Percentiles rank a stretch among this genome's conserved stretches.
Evolutionary conservation across 2,329 filamentous ascomycete genomes (phyloP).

Genomic region (Hymenoscyphus infarciens): DNA sequence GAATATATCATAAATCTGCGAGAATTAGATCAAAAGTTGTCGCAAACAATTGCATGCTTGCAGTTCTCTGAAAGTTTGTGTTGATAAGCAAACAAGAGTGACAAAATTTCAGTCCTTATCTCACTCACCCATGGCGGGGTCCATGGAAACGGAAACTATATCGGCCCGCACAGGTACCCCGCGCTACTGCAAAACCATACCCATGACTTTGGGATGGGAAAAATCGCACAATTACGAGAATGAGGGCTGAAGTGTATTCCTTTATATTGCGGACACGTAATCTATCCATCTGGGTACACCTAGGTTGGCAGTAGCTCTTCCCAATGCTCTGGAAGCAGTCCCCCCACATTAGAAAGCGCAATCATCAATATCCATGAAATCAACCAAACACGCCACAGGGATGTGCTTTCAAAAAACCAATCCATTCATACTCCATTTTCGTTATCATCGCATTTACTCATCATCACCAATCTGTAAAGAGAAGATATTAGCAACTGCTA

Average conservation of each 20-base stretch:
- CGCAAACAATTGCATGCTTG: constrained; percentile 6
- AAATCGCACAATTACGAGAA: neutral
- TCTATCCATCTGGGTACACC: constrained; percentile 1
- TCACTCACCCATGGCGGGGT: constrained; percentile 13
- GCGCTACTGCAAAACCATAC: constrained; percentile 17
- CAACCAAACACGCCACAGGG: constrained; percentile 32
- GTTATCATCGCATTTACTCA: constrained; percentile 42
- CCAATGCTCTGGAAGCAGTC: constrained; percentile 4
- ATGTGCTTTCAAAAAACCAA: constrained; percentile 31
- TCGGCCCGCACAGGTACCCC: constrained; percentile 19
- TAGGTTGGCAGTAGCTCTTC: neutral
- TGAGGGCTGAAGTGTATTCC: neutral
- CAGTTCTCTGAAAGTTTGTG: neutral
- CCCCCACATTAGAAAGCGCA: constrained; percentile 7
- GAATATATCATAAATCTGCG: constrained; percentile 2
- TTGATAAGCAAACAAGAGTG: constrained; percentile 6
- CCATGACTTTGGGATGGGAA: neutral
- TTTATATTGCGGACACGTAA: constrained; percentile 1
- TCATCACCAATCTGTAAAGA: constrained; percentile 63
- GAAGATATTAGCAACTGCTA: constrained; percentile 13
- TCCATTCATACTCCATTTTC: constrained; percentile 27
- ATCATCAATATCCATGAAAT: constrained; percentile 32
- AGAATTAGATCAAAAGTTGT: constrained; percentile 4
- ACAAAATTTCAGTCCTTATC: neutral
- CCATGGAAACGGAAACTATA: neutral